Conservation (phyloP, 176 grass and related monocot genomes). For the Elaeis guineensis region DNA sequence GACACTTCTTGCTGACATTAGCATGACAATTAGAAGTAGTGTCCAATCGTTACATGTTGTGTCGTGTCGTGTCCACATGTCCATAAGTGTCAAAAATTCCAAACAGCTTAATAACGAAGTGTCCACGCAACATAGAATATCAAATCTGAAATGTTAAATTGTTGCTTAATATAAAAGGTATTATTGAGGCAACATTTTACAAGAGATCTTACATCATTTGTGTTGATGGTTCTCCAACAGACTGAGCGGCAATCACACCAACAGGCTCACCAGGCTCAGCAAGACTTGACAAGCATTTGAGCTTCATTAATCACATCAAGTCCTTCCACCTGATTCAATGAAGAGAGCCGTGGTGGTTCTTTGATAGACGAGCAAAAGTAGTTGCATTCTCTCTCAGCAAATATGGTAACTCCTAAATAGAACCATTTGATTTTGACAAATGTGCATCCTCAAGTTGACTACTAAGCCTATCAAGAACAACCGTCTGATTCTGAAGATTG, state of each 20-base stretch:
- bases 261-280: slow-evolving; percentile 80
- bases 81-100: no score
- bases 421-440: slow-evolving; percentile 24
- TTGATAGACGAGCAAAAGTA: slow-evolving; percentile 19
- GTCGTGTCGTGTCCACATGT: no score
- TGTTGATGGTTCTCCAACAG: slow-evolving; percentile 89
- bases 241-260: slow-evolving; percentile 89
- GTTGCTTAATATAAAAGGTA: no score
- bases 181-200: no score
- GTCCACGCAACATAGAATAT: no score
- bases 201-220: slow-evolving; percentile 86
- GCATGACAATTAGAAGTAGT: no score
- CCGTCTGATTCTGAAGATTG: slow-evolving; percentile 45
- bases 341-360: slow-evolving; percentile 14
- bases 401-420: slow-evolving; percentile 34
- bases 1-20: no score
- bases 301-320: slow-evolving; percentile 42
- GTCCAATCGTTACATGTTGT: no score
- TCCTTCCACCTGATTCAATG: slow-evolving; percentile 27
- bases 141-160: no score
- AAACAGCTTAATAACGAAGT: no score
- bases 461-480: slow-evolving; percentile 33
- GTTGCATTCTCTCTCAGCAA: slow-evolving; percentile 5
- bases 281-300: slow-evolving; percentile 67
- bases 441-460: background rate